Base-by-base conservation (phyloP, 495 filamentous ascomycete species). In the Aspergillus sclerotiicarbonarius region DNA sequence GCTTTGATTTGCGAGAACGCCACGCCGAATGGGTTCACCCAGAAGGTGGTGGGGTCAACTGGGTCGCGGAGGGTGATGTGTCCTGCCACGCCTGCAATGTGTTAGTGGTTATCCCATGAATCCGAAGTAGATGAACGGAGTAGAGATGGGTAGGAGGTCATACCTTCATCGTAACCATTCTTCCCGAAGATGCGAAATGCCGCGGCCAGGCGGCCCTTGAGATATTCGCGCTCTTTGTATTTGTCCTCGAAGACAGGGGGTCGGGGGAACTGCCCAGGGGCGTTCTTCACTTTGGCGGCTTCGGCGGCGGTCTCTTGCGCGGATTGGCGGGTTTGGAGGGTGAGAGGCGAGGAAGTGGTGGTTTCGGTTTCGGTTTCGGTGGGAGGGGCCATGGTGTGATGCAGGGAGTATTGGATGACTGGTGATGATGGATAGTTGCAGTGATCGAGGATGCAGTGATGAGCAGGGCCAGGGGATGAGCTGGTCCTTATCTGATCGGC, bases 11-110 rank as follows among this genome's bases (percentile, higher is more conserved):
- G 68, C 19, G 81, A 82, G 71, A 90, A 92, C 0, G 86, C 79
- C 9, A 84, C 78, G 31, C 90, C 89, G 62, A 91, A 89, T 0
- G 90, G 90, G 59, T 92, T 92, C 19, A 92, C 89, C 89, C 88
- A 91, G 76, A 91, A 91, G 4, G 80, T 83, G 7, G 67, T 64
- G 0, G 86, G 83, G 35, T 89, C 84, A 12, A 90, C 81, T 9
- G 88, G 88, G 64, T 90, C 88, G 25, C 83, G 75, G 41, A 86
- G 60, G 47, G 83, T 85, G 59, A 86, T 85, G 62, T 86, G 83
- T 0, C 83, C 83, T 3, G 82, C 82, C 12, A 84, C 81, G 20
- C 79, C 78, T 74, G 53, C 12, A 44, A 0, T 6, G 9, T 46
- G 16, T 43, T 39, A 19, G 2, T 52, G 20, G 4, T 5, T 18